Evolutionary conservation across 176 grass and related monocot genomes (phyloP), one percentile per base, ranked within the genome.

Genomic region (Saccharum officinarum): DNA sequence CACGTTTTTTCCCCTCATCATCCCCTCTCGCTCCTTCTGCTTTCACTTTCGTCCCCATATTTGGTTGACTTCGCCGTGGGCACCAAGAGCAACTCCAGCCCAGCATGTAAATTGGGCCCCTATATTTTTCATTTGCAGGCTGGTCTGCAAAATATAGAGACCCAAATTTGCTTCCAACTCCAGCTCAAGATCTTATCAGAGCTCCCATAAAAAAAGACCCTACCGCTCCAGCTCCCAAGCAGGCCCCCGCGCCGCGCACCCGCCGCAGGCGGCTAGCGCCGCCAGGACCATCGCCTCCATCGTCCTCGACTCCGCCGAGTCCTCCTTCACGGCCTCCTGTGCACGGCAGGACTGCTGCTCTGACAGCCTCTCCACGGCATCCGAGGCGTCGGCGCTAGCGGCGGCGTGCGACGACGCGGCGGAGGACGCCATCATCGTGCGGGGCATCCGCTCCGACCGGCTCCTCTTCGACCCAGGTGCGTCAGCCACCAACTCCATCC

Each of bases 401-500:
- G 44, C 1, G 11, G 12, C n/a, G 0, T 22, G 10, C 7, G 80
- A 0, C 25, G 84, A 7, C 71, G 52, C 78, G 31, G 80, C 73
- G 15, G 79, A 81, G 13, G 94, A 78, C 67, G 92, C 85, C 28
- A 28, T 28, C 22, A 8, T 82, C 25, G 54, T 94, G 41, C 82
- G 86, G 18, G 85, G 87, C 0, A 9, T 91, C 6, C 87, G 83
- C 83, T 94, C 94, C 6, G 92, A 92, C 85, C 82, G 94, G 12
- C 85, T 94, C 61, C 86, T 94, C 40, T 97, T 90, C 87, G 87
- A 97, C 76, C 91, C 92, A 3, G 78, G 59, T 3, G 76, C 79
- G 60, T 87, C 89, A 2, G 22, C 80, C 6, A 90, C 94, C 34
- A 94, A 85, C 71, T 92, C 94, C 73, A 97, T 97, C 34, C 82